Evolutionary conservation across 306 rosid genomes (phyloP), one percentile per base, ranked within the genome.

Genomic region (Castanospermum australe): DNA sequence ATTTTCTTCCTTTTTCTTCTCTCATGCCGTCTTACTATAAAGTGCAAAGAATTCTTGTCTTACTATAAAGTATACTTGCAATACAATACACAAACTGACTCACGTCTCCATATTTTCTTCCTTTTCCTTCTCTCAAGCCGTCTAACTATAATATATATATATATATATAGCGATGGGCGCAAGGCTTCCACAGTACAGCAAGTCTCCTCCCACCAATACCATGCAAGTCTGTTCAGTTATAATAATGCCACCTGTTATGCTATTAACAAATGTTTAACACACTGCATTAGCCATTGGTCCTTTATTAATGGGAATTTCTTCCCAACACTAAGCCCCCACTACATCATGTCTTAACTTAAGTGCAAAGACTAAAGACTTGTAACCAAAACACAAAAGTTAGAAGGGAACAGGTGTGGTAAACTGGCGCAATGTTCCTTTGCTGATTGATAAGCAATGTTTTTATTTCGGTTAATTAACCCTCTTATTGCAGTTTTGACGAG

Each of bases 111-210:
- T n/a, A n/a, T n/a, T 15, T 33, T 57, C 22, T 18, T 24, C 5
- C 17, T 13, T 39, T 39, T 6, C 11, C 17, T 35, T 61, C 39
- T 33, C 18, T 52, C 77, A 55, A 42, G 51, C 56, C n/a, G 79
- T 57, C 54, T 28, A 35, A 20, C 20, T 36, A 12, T 48, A 24
- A 12, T 20, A 33, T 3, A 8, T 24, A 22, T 24, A 1, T 5
- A 65, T 44, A 22, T 13, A 1, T 20, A 41, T 10, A 88, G 87
- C 87, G 83, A 86, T 75, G 85, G 88, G 88, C 87, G 86, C 87
- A 87, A 75, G 86, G 83, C 76, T 86, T 84, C 82, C 51, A 45
- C 67, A 0, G 30, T 60, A 69, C 70, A 60, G 48, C 33, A 45
- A 67, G 28, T 35, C 25, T 42, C 4, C 42, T n/a, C 66, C 45